Base-by-base conservation (phyloP, 176 grass and related monocot species). In the Themeda triandra region DNA sequence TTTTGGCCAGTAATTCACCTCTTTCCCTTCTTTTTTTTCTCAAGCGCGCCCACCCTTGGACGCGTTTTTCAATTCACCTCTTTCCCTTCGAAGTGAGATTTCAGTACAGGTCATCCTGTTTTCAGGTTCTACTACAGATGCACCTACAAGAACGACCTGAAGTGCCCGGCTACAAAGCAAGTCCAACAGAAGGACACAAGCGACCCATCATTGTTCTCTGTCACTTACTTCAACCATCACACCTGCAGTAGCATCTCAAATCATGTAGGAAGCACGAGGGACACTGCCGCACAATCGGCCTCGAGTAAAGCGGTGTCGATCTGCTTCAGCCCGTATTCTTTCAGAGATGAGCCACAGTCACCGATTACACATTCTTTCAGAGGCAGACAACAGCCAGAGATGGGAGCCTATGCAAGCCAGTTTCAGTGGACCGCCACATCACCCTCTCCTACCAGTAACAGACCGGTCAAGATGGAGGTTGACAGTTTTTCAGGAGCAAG, bases 121-220 rank as follows among this genome's bases (percentile, higher is more conserved):
- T 87, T 36, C 85, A 91, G 89, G 89, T 91, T 91, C 76, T 91
- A 91, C 33, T 91, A 91, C 69, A 91, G 89, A 84, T 91, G 89
- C 65, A 91, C 89, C 80, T 91, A 91, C 80, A 91, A 91, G 75
- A 91, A 68, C 1, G 89, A 91, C 75, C 69, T 84, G 80, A 91
- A 91, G 63, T 91, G 89, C 71, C 85, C 89, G 40, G 89, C 81
- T 33, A 91, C 89, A 75, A 91, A 91, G 27, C 89, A 91, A 54
- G 85, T 91, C 40, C 89, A 91, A 32, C 89, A 87, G 85, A 91
- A 91, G 85, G 76, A 84, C 81, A 75, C 41, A 25, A 75, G 68
- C 13, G 83, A 92, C 17, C 90, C 86, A 0, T 83, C 90, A 7
- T 60, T 85, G 86, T 92, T 88, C 59, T 68, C 73, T 0, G 83